A percentile compares a stretch with the other conserved stretches of the same genome.
These are phyloP conservation scores for Paragyromitra xinjiangensis DNA, from an alignment of 495 filamentous ascomycete species.

Conservation along the genomic window DNA sequence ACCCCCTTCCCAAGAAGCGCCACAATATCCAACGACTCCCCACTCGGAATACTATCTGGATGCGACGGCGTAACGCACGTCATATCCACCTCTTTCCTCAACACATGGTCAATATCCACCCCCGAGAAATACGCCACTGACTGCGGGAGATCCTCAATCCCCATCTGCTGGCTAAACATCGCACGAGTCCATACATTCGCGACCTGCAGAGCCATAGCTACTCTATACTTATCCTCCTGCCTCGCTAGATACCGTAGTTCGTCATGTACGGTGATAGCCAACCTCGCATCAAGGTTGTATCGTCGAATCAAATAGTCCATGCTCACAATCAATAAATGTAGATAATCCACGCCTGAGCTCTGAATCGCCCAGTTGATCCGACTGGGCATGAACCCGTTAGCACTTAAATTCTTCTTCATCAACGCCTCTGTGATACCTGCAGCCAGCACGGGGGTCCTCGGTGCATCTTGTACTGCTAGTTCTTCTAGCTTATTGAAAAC, in stretches of 20 bases:
- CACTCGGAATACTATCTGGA: conserved; percentile 76
- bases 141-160: conserved; percentile 89
- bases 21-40: conserved; percentile 83
- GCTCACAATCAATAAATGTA: conserved; percentile 88
- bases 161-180: conserved; percentile 96
- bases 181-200: conserved; percentile 96
- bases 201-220: conserved; percentile 92
- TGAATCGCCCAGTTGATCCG: conserved; percentile 99
- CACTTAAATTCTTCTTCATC: conserved; percentile 83
- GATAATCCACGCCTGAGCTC: conserved; percentile 94
- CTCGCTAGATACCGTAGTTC: conserved; percentile 93
- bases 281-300: conserved; percentile 82
- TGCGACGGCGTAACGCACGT: conserved; percentile 93
- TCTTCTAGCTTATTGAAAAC: conserved; percentile 98
- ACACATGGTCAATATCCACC: conserved; percentile 89
- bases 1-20: conserved; percentile 75
- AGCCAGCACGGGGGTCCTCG: conserved; percentile 90
- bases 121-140: conserved; percentile 93
- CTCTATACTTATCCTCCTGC: conserved; percentile 84
- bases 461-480: conserved; percentile 91
- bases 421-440: conserved; percentile 96
- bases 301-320: conserved; percentile 95
- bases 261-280: conserved; percentile 95
- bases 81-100: conserved; percentile 97
- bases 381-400: conserved; percentile 90